Base-by-base conservation (phyloP, 139 green algal genomes). In the Zygnema circumcarinatum region DNA sequence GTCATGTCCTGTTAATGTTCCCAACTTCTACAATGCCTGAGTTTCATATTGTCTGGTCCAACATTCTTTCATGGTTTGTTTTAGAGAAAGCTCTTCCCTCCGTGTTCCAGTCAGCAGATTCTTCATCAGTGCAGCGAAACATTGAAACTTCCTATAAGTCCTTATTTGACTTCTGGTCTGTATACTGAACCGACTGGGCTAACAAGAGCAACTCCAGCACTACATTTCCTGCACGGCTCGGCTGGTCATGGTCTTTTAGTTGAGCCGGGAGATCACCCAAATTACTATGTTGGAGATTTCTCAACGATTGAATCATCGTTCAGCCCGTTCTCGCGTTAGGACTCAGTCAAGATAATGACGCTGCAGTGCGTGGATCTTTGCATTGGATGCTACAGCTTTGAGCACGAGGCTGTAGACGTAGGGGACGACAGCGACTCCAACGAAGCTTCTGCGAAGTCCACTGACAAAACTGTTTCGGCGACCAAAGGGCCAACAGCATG, bases 361-460 rank as follows among this genome's bases (percentile, higher is more conserved):
- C 47, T 62, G 47, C 47, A 62, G 47, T 62, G 47, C 47, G 7
- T 62, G 47, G 47, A 62, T 62, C 47, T 62, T 62, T 62, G 47
- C 47, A 62, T 62, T 62, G 76, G 76, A 54, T 62, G 76, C 47
- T 25, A 82, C 83, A 88, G 83, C 83, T 88, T 88, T 31, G 83
- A 88, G 74, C 83, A 88, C 76, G 83, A 88, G 47, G n/a, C 75
- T 81, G 76, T 88, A 88, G 83, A 88, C 76, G 75, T 88, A 89
- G 76, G 74, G 47, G 83, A 88, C 81, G 79, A 40, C 22, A 31
- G 38, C 33, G 81, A 87, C 69, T 33, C 81, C 29, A 52, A 83
- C n/a, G 67, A 54, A 11, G 68, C 81, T 86, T 40, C 81, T 75
- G n/a, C 73, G 29, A 35, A 42, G 25, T 54, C 72, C 54, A 38